Conservation (phyloP, 2,329 filamentous ascomycete genomes). For the Trichoderma cornu-damae region DNA sequence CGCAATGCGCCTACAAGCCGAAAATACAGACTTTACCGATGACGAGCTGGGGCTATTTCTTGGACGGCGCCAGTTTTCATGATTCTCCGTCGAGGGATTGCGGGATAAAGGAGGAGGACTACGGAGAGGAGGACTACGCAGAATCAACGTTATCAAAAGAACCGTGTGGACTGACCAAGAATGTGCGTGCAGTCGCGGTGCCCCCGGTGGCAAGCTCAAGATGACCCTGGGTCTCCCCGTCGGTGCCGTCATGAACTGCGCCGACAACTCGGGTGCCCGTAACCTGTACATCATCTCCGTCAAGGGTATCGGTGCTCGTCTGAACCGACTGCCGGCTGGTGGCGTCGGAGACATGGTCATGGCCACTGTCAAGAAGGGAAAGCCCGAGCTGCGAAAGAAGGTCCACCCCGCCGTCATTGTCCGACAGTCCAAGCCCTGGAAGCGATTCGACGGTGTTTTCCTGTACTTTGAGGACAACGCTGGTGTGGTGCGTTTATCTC, state of each 20-base stretch:
- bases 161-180: constrained; percentile 32
- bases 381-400: constrained; percentile 99
- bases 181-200: constrained; percentile 60
- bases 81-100: constrained; percentile 1
- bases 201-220: constrained; percentile 99
- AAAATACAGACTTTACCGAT: neutral
- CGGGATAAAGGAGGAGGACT: neutral
- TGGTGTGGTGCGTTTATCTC: constrained; percentile 72
- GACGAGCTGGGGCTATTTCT: neutral
- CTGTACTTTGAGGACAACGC: constrained; percentile 99
- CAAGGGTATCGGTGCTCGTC: constrained; percentile 94
- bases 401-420: constrained; percentile 99
- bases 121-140: neutral
- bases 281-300: constrained; percentile 99
- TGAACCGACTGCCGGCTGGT: constrained; percentile 94
- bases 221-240: constrained; percentile 99
- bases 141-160: neutral
- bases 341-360: constrained; percentile 99
- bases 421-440: constrained; percentile 98
- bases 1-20: neutral
- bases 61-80: constrained; percentile 1
- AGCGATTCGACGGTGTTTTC: constrained; percentile 96
- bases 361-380: constrained; percentile 99
- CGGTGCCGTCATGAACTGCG: constrained; percentile 99
- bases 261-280: constrained; percentile 96